Percentiles rank a stretch among this genome's conserved stretches.
Evolutionary conservation across 2,329 filamentous ascomycete genomes (phyloP).

Genomic region (Bertia moriformis): DNA sequence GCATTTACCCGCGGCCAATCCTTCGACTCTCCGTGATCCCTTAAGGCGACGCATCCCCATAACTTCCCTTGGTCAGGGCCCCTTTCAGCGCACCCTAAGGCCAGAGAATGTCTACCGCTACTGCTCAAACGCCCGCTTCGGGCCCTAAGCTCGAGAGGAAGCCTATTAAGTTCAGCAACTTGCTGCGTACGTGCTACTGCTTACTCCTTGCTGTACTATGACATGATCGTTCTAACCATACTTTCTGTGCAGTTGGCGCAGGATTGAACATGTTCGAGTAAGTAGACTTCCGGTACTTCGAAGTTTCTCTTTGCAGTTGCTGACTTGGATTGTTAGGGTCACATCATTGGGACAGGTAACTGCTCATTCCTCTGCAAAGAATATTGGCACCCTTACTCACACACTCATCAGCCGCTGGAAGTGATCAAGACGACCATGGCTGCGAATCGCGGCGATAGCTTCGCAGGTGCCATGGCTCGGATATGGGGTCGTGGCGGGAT

Average conservation of each 20-base stretch:
- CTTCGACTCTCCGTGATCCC: conserved; percentile 6
- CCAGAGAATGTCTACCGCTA: conserved; percentile 46
- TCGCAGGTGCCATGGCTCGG: conserved; percentile 64
- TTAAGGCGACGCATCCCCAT: conserved; percentile 71
- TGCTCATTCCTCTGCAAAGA: neutral
- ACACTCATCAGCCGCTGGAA: conserved; percentile 69
- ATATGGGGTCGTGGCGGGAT: conserved; percentile 91
- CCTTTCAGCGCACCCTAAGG: conserved; percentile 33
- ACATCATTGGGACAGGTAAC: conserved; percentile 53
- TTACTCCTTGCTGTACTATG: conserved; percentile 6
- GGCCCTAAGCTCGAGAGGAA: conserved; percentile 78
- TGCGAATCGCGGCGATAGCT: conserved; percentile 81
- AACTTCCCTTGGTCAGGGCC: conserved; percentile 98
- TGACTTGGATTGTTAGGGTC: conserved; percentile 26
- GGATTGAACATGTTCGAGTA: conserved; percentile 91
- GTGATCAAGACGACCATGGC: conserved; percentile 99
- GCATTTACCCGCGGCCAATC: conserved; percentile 6
- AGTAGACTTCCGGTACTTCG: conserved; percentile 12
- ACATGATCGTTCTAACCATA: conserved; percentile 3
- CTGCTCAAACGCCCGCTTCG: conserved; percentile 33
- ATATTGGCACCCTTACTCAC: no score
- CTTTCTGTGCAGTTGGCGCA: conserved; percentile 48
- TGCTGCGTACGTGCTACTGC: conserved; percentile 44
- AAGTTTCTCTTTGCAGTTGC: conserved; percentile 2
- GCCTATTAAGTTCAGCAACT: conserved; percentile 98